Percentiles rank a stretch among this genome's conserved stretches.
These are phyloP conservation scores for Chaetomium olivaceum DNA, from an alignment of 2,329 filamentous ascomycete species.

Conservation along the genomic window DNA sequence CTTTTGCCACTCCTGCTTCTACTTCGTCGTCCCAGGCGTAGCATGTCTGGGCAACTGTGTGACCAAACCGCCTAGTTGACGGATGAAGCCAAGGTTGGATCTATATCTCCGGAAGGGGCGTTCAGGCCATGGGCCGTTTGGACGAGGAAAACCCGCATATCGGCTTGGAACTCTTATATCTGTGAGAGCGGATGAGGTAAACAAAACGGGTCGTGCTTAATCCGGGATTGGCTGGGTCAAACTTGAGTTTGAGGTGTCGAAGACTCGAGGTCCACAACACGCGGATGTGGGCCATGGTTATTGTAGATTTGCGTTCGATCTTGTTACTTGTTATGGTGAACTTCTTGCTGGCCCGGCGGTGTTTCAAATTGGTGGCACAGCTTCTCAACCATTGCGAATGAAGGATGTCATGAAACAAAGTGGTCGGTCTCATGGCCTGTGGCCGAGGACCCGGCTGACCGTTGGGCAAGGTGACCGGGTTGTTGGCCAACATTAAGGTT, in stretches of 20 bases:
- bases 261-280: not conserved
- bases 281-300: not conserved
- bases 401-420: not conserved
- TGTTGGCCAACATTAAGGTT: not conserved
- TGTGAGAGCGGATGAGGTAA: not conserved
- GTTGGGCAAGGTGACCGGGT: not conserved
- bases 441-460: not conserved
- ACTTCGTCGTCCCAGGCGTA: conserved; percentile 29
- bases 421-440: not conserved
- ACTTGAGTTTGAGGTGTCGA: not conserved
- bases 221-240: not conserved
- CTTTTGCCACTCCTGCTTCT: conserved; percentile 14
- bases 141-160: conserved; percentile 31
- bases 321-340: not conserved
- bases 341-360: not conserved
- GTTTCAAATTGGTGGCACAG: conserved; percentile 4
- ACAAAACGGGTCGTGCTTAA: not conserved
- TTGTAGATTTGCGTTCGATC: not conserved
- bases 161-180: not conserved
- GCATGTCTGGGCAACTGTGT: conserved; percentile 29
- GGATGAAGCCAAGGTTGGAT: conserved; percentile 30
- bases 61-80: conserved; percentile 20
- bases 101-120: conserved; percentile 32
- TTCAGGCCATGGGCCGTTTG: conserved; percentile 33
- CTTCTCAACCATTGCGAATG: not conserved